phyloP scores from a whole-genome alignment of 192 early-diverging fungal genomes.

The Ramicandelaber brevisporus region DNA sequence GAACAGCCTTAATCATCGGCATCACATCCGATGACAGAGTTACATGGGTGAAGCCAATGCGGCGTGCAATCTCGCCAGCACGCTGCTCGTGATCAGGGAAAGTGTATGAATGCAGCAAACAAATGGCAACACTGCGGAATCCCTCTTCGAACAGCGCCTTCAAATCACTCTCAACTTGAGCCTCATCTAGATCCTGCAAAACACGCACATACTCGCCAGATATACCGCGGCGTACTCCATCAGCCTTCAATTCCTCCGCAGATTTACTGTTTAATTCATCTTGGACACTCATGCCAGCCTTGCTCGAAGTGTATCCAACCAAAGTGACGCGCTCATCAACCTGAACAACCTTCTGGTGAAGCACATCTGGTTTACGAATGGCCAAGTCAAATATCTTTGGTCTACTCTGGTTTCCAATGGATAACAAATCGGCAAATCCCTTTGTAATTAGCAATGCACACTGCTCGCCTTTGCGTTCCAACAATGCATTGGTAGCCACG shows the following conservation, averaged over 20 bases:
- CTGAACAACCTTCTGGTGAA: conserved; percentile 56
- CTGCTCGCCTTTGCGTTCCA: conserved; percentile 70
- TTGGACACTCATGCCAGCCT: conserved; percentile 6
- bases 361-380: conserved; percentile 60
- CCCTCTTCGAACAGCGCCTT: conserved; percentile 32
- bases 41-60: conserved; percentile 66
- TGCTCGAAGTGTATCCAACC: conserved; percentile 39
- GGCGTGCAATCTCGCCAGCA: conserved; percentile 31
- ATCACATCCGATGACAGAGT: conserved; percentile 55
- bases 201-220: conserved; percentile 72
- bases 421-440: conserved; percentile 66
- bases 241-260: too few relatives aligned
- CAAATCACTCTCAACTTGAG: conserved; percentile 26
- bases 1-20: conserved; percentile 90
- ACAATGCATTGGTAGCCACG: conserved; percentile 81
- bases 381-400: conserved; percentile 87
- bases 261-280: conserved; percentile 5
- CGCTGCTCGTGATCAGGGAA: conserved; percentile 60
- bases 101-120: conserved; percentile 88
- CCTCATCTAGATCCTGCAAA: conserved; percentile 28
- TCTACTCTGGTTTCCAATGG: conserved; percentile 74
- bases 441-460: conserved; percentile 72
- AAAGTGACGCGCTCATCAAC: conserved; percentile 73
- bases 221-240: too few relatives aligned
- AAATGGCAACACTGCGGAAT: conserved; percentile 68